phyloP scores from a whole-genome alignment of 2,329 filamentous ascomycete genomes.

The Geosmithia flava region DNA sequence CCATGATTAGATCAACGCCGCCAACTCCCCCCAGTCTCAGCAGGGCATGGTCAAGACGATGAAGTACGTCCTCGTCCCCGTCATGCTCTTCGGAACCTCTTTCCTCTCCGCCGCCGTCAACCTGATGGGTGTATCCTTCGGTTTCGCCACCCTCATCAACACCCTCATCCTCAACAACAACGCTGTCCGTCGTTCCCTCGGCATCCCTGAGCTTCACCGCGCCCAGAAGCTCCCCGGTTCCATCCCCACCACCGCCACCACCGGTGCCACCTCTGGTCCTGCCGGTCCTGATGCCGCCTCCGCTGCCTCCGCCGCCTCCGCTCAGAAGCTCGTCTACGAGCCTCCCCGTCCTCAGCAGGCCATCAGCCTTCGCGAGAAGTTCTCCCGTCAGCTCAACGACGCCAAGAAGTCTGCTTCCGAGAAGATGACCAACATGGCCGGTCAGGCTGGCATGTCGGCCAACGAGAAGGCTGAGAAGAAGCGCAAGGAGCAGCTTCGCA shows the following conservation, averaged over 20 bases:
- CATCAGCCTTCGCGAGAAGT: slow-evolving; percentile 15
- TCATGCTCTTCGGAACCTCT: slow-evolving; percentile 30
- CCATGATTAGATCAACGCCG: slow-evolving; percentile 19
- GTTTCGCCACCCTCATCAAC: slow-evolving; percentile 22
- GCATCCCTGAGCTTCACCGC: slow-evolving; percentile 20
- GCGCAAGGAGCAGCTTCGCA: slow-evolving; percentile 18
- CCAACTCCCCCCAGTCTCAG: slow-evolving; percentile 17
- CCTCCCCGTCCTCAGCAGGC: slow-evolving; percentile 15
- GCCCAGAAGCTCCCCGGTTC: slow-evolving; percentile 5
- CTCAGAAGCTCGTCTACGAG: slow-evolving; percentile 15
- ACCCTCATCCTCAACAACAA: slow-evolving; percentile 22
- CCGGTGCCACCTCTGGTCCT: neutral
- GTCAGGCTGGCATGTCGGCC: slow-evolving; percentile 16
- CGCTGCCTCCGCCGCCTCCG: neutral
- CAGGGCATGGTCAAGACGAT: slow-evolving; percentile 26
- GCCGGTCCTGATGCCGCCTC: neutral
- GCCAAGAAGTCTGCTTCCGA: slow-evolving; percentile 24
- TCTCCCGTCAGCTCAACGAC: slow-evolving; percentile 18
- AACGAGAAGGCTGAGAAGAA: slow-evolving; percentile 20
- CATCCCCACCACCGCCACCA: slow-evolving; percentile 2
- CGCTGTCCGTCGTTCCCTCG: slow-evolving; percentile 22
- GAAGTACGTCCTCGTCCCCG: slow-evolving; percentile 26
- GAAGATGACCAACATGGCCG: slow-evolving; percentile 19
- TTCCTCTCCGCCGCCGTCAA: slow-evolving; percentile 36
- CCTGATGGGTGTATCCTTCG: slow-evolving; percentile 31